phyloP scores from a whole-genome alignment of 176 grass and related monocot genomes.

The Areca catechu region DNA sequence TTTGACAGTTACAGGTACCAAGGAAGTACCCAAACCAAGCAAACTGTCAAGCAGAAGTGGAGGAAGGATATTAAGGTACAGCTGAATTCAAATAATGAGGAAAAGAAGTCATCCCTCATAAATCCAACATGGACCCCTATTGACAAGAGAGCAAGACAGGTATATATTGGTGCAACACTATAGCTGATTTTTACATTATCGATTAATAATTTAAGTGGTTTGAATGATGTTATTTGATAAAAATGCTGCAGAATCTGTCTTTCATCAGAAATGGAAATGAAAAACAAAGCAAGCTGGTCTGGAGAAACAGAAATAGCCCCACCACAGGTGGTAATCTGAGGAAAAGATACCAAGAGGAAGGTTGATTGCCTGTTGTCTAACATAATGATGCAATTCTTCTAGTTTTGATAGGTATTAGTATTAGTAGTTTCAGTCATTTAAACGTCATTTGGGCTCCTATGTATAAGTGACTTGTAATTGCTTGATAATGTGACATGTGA shows the following conservation, averaged over 20 bases:
- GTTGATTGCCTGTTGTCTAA: slow-evolving; percentile 26
- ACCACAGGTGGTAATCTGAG: slow-evolving; percentile 33
- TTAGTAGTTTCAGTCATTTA: too few species aligned
- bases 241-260: slow-evolving; percentile 67
- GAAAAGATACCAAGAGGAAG: slow-evolving; percentile 59
- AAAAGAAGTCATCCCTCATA: slow-evolving; percentile 35
- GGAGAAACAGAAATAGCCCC: slow-evolving; percentile 68
- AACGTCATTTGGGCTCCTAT: too few species aligned
- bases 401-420: too few species aligned
- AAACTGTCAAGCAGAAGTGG: slow-evolving; percentile 23
- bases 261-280: slow-evolving; percentile 72
- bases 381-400: not conserved
- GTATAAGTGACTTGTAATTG: too few species aligned
- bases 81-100: slow-evolving; percentile 25
- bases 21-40: slow-evolving; percentile 24
- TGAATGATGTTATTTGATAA: not conserved
- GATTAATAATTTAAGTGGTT: too few species aligned
- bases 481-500: too few species aligned
- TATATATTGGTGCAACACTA: slow-evolving; percentile 11
- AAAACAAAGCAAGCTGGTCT: slow-evolving; percentile 86
- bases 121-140: slow-evolving; percentile 66
- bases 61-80: slow-evolving; percentile 42
- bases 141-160: slow-evolving; percentile 90
- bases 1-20: slow-evolving; percentile 57
- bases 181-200: too few species aligned